phyloP scores from a whole-genome alignment of 495 filamentous ascomycete genomes.

The Xylaria flabelliformis region DNA sequence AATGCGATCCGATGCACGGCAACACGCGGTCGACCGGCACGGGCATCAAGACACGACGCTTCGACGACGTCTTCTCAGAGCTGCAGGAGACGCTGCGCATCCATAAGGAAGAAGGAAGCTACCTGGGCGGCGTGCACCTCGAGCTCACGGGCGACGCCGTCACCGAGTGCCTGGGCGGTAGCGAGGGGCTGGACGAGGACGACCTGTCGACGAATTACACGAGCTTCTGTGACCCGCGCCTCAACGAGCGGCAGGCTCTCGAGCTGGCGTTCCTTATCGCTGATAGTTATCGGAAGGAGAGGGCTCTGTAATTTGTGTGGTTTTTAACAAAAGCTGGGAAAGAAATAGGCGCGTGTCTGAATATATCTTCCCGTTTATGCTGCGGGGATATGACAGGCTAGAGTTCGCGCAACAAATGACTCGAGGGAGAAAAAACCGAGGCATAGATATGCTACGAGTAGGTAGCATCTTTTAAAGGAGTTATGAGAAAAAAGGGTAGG shows the following conservation, averaged over 20 bases:
- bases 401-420: neutral
- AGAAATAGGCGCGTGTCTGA: neutral
- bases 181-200: constrained; percentile 83
- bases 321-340: neutral
- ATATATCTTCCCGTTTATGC: neutral
- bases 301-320: constrained; percentile 25
- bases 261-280: constrained; percentile 95
- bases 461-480: neutral
- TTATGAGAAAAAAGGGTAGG: neutral
- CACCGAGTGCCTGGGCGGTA: constrained; percentile 94
- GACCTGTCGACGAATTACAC: constrained; percentile 88
- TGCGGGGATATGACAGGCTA: neutral
- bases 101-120: constrained; percentile 80
- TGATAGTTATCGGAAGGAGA: constrained; percentile 66
- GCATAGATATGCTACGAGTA: neutral
- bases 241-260: constrained; percentile 97
- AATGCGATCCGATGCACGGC: constrained; percentile 98
- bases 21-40: constrained; percentile 73
- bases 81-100: constrained; percentile 78
- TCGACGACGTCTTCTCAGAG: constrained; percentile 85
- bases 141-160: constrained; percentile 96
- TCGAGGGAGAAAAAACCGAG: neutral
- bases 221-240: constrained; percentile 90
- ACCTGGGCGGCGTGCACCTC: constrained; percentile 91
- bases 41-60: constrained; percentile 87